phyloP scores from a whole-genome alignment of 768 basidiomycete species.

The Termitomyces sp. region DNA sequence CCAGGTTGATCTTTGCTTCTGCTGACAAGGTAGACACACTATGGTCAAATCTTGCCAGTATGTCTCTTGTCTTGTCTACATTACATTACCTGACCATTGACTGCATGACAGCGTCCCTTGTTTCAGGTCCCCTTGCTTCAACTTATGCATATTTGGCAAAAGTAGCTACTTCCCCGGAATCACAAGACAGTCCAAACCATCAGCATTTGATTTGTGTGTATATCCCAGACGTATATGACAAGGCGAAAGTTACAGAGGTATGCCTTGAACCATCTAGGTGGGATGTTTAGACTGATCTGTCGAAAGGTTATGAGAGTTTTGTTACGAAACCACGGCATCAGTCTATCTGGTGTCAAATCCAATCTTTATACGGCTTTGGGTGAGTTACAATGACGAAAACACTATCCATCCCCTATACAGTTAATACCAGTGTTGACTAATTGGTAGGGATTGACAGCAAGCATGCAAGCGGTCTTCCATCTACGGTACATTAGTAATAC shows the following conservation, averaged over 20 bases:
- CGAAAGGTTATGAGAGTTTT: conserved; percentile 64
- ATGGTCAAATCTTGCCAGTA: conserved; percentile 61
- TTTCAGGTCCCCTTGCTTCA: conserved; percentile 54
- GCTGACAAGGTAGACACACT: conserved; percentile 57
- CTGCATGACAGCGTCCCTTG: conserved; percentile 46
- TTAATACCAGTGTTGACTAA: background rate
- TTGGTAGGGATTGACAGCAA: conserved; percentile 67
- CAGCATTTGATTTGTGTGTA: conserved; percentile 72
- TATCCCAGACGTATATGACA: conserved; percentile 67
- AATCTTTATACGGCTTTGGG: conserved; percentile 63
- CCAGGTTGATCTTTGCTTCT: conserved; percentile 64
- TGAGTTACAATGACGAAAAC: conserved; percentile 15
- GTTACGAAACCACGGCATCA: conserved; percentile 58
- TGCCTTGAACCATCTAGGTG: background rate
- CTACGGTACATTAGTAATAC: conserved; percentile 41
- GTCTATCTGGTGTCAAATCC: conserved; percentile 65
- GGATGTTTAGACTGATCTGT: background rate
- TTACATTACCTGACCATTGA: background rate
- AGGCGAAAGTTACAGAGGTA: conserved; percentile 51
- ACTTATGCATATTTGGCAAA: conserved; percentile 56
- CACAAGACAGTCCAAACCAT: conserved; percentile 36
- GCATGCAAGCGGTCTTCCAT: conserved; percentile 65
- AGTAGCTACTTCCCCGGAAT: conserved; percentile 56
- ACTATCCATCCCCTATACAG: background rate
- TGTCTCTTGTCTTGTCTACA: background rate